A percentile compares a stretch with the other conserved stretches of the same genome.
Evolutionary conservation across 2,329 filamentous ascomycete genomes (phyloP).

Genomic region (Verticillium isaacii): DNA sequence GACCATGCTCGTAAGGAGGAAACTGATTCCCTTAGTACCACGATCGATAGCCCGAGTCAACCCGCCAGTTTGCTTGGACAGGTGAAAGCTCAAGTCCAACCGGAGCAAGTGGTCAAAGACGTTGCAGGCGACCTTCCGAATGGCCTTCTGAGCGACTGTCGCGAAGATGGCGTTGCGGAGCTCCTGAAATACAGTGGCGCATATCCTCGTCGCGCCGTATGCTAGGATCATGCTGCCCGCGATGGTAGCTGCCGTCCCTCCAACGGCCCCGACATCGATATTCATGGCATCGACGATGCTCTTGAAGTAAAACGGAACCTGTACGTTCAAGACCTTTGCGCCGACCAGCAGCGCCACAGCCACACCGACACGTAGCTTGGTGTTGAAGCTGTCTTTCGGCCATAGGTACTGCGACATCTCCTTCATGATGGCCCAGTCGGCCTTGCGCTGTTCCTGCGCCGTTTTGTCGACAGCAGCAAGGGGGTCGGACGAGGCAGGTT

Average conservation of each 20-base stretch:
- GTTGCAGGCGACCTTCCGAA: conserved; percentile 82
- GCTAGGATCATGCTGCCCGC: conserved; percentile 91
- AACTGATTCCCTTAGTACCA: conserved; percentile 97
- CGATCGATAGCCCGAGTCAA: conserved; percentile 91
- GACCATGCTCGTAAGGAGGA: conserved; percentile 94
- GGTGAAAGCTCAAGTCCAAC: conserved; percentile 89
- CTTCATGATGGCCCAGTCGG: conserved; percentile 97
- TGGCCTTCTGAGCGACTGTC: conserved; percentile 94
- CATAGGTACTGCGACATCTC: conserved; percentile 96
- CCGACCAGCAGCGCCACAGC: conserved; percentile 81
- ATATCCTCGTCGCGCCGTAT: conserved; percentile 84
- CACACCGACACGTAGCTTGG: conserved; percentile 77
- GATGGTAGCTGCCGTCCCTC: conserved; percentile 84
- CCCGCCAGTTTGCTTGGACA: conserved; percentile 90
- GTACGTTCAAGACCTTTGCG: conserved; percentile 93
- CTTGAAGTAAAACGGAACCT: conserved; percentile 99
- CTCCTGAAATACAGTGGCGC: conserved; percentile 87
- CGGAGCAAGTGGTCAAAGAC: conserved; percentile 88
- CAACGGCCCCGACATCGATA: conserved; percentile 78
- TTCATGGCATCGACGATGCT: conserved; percentile 98
- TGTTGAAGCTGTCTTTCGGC: conserved; percentile 83
- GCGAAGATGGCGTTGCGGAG: conserved; percentile 94
- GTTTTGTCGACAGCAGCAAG: conserved; percentile 63
- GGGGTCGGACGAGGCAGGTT: conserved; percentile 35
- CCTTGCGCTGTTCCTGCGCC: conserved; percentile 85